Evolutionary conservation across 2,329 filamentous ascomycete genomes (phyloP).

Genomic region (Sarocladiaceae sp.): DNA sequence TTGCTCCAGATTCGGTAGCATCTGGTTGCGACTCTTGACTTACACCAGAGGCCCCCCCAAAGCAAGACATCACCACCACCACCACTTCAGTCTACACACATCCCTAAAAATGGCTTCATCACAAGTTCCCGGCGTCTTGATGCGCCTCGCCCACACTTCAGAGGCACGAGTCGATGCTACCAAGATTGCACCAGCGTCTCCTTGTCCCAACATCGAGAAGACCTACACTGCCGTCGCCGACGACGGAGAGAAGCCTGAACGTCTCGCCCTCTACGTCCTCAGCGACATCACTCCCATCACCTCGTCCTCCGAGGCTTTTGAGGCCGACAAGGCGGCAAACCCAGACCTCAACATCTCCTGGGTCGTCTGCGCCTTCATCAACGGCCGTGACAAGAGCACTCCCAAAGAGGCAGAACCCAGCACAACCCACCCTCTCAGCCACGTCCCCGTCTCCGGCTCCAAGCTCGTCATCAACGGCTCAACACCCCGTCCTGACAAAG

Average conservation of each 20-base stretch:
- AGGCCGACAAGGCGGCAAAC: constrained; percentile 6
- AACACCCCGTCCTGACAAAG: constrained; percentile 12
- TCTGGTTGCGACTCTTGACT: no score
- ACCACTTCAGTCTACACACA: not conserved
- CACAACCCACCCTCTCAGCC: not conserved
- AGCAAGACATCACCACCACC: not conserved
- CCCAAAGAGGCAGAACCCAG: not conserved
- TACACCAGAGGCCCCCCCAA: no score
- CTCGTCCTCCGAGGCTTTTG: not conserved
- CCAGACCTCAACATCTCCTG: constrained; percentile 10
- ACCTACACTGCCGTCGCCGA: not conserved
- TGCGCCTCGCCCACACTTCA: constrained; percentile 11
- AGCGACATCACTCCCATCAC: constrained; percentile 13
- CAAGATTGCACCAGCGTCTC: not conserved
- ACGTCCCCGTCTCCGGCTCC: constrained; percentile 3
- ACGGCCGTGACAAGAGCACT: constrained; percentile 10
- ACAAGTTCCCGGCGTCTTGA: constrained; percentile 10
- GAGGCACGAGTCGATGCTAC: not conserved
- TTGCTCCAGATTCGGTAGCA: no score
- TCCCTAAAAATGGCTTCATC: not conserved
- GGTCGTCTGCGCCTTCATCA: constrained; percentile 12
- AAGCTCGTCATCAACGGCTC: constrained; percentile 12
- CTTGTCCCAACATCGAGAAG: not conserved
- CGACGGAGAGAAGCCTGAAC: constrained; percentile 7
- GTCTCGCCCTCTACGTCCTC: constrained; percentile 11